Base-by-base conservation (phyloP, 495 filamentous ascomycete genomes). In the Trichocladium antarcticum region DNA sequence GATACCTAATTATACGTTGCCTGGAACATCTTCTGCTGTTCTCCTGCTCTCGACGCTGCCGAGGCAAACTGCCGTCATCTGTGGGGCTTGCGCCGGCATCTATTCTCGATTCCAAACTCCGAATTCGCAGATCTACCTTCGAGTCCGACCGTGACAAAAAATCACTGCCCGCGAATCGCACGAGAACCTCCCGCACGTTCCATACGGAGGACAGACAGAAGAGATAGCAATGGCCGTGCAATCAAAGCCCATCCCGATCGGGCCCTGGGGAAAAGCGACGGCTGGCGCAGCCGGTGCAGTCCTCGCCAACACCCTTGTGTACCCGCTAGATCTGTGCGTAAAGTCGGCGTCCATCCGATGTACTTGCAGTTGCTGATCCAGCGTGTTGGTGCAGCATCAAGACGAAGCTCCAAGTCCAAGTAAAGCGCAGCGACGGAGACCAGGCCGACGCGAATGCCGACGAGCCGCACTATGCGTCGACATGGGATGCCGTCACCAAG, bases 351-450 rank as follows among this genome's bases (percentile, higher is more conserved):
- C 7, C 14, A 20, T 43, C 38, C 12, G 41, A n/a, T 20, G 11
- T 7, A 5, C 42, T 12, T 0, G 7, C n/a, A 34, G 19, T 21
- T 45, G 35, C 56, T 67, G 43, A 63, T 37, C 24, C 5, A 16
- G 3, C 22, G 12, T 40, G 22, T 16, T 19, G 17, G 17, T 14
- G 1, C 37, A 97, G 90, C 52, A 82, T 97, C 49, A 99, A 99
- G 71, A 99, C 92, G 19, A 87, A 89, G 51, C 77, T 99, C 11
- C 92, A 99, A 69, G 93, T 97, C 27, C 92, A 99, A 69, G 83
- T 94, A 27, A 95, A 89, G 62, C 70, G 70, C 42, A 77, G 51
- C 55, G 64, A 67, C 40, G 45, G 58, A 15, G 51, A 59, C 14
- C 64, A 57, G 20, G 35, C 57, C 5, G 63, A 58, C 15, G 57